A percentile compares a stretch with the other conserved stretches of the same genome.
phyloP scores from a whole-genome alignment of 345 rosid species.

The Mangifera indica region DNA sequence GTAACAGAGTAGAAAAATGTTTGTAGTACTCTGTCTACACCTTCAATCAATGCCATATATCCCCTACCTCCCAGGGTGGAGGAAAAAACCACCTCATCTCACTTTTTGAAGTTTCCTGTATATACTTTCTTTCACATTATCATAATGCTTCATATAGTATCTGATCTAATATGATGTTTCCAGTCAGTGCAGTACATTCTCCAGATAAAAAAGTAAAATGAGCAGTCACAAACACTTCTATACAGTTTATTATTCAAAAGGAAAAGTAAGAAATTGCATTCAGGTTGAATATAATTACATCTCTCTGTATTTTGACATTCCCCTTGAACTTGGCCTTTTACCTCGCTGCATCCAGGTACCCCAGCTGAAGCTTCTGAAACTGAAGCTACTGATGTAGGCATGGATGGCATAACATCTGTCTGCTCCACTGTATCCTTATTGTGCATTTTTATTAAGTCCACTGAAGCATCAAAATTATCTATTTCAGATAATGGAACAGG shows the following conservation, averaged over 20 bases:
- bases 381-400: slow-evolving; percentile 17
- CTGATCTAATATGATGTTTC: not conserved
- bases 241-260: not conserved
- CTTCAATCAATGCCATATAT: not conserved
- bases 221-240: not conserved
- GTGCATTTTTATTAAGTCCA: slow-evolving; percentile 32
- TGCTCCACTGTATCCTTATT: slow-evolving; percentile 27
- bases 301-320: slow-evolving; percentile 37
- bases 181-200: not conserved
- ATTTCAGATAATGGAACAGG: slow-evolving; percentile 66
- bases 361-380: slow-evolving; percentile 27
- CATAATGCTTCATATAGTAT: slow-evolving; percentile 8
- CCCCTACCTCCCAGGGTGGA: not conserved
- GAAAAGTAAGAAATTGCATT: not conserved
- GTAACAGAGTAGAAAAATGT: not conserved
- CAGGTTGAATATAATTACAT: slow-evolving; percentile 38
- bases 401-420: slow-evolving; percentile 23
- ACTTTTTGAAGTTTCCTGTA: not conserved
- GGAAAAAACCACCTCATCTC: not conserved
- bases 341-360: slow-evolving; percentile 31
- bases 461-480: slow-evolving; percentile 42
- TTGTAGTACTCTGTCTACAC: not conserved
- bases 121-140: not conserved
- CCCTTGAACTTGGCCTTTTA: slow-evolving; percentile 37
- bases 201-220: not conserved